These are phyloP conservation scores for Colletotrichum abscissum DNA, from an alignment of 2,329 filamentous ascomycete species.

Conservation along the genomic window DNA sequence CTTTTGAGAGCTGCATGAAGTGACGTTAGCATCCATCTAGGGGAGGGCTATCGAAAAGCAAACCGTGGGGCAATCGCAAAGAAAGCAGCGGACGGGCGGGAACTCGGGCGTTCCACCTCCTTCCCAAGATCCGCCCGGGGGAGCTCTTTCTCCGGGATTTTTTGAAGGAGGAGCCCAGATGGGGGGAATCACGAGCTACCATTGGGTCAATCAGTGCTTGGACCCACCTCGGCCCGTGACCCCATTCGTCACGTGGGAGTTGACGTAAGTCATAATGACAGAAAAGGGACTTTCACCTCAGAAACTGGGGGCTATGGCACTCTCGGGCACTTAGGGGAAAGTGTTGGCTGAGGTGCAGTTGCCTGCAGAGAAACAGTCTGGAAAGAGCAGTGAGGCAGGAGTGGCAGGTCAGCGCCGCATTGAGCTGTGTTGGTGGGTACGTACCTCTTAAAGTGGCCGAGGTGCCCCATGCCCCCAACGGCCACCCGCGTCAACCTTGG, in stretches of 20 bases:
- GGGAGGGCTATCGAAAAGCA: neutral
- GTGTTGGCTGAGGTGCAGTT: constrained; percentile 3
- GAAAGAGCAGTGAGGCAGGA: neutral
- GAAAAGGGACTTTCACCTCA: too few relatives aligned
- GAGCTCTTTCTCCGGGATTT: constrained; percentile 9
- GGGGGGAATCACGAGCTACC: neutral
- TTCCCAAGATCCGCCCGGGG: constrained; percentile 10
- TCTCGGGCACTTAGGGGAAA: neutral
- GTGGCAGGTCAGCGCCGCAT: neutral
- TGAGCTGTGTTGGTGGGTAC: neutral
- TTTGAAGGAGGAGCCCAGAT: neutral
- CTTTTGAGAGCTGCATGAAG: neutral
- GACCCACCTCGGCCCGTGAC: neutral
- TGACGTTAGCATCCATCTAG: neutral
- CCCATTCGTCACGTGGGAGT: constrained; percentile 24
- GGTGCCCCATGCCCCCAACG: neutral
- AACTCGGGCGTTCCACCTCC: neutral
- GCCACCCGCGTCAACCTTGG: neutral
- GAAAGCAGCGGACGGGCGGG: neutral
- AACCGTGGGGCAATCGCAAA: constrained; percentile 13
- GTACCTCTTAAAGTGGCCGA: neutral
- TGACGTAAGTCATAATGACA: constrained; percentile 25
- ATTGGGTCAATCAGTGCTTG: neutral
- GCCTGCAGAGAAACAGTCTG: neutral
- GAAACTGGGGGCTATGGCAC: too few relatives aligned